Evolutionary conservation across 106 monocot genomes (phyloP).

Genomic region (Allium sativum): DNA sequence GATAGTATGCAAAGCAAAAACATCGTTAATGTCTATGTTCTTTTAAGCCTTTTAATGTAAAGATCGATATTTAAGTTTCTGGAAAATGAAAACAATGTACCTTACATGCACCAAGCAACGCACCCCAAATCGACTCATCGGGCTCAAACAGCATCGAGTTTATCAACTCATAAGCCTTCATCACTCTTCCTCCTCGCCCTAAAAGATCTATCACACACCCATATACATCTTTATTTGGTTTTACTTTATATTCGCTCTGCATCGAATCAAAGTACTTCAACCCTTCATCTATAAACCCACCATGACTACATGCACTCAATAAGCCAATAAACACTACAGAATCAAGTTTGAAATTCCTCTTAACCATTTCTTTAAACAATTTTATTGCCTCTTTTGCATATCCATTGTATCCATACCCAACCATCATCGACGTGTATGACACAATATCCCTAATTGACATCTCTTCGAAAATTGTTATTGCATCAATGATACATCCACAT

Average conservation of each 20-base stretch:
- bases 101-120: conserved; percentile 69
- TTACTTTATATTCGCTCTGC: conserved; percentile 16
- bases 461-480: conserved; percentile 36
- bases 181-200: conserved; percentile 55
- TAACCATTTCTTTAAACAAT: conserved; percentile 51
- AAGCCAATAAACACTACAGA: conserved; percentile 43
- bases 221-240: conserved; percentile 45
- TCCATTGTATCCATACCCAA: conserved; percentile 56
- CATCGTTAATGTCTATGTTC: too few relatives aligned
- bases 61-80: too few relatives aligned
- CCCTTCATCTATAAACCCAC: conserved; percentile 65
- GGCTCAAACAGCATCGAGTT: conserved; percentile 47
- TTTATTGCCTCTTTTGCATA: conserved; percentile 42
- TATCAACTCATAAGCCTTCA: conserved; percentile 45
- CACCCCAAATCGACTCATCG: conserved; percentile 66
- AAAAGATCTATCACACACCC: conserved; percentile 72
- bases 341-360: conserved; percentile 27
- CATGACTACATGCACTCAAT: conserved; percentile 71
- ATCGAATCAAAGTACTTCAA: conserved; percentile 44
- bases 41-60: too few relatives aligned
- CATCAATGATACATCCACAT: conserved; percentile 41
- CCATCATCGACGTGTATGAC: conserved; percentile 68
- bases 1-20: too few relatives aligned
- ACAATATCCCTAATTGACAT: conserved; percentile 41
- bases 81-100: too few relatives aligned